Evolutionary conservation across 345 rosid species (phyloP).

Genomic region (Eucalyptus sp.): DNA sequence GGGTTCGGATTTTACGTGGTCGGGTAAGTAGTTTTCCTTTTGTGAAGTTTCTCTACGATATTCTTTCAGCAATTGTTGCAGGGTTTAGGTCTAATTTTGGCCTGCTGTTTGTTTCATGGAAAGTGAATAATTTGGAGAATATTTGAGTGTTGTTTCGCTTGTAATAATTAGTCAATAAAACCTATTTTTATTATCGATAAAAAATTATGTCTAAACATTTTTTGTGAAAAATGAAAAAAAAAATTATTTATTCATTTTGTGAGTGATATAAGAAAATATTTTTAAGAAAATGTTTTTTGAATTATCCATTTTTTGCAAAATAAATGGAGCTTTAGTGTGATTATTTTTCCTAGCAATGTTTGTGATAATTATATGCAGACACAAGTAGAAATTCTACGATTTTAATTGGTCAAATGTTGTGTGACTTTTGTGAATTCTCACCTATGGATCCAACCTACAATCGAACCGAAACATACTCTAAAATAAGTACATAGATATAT

Average conservation of each 20-base stretch:
- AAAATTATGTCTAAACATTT: neutral
- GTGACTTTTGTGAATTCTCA: neutral
- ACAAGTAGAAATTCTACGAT: neutral
- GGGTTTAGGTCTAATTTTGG: neutral
- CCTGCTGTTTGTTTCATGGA: rapidly evolving
- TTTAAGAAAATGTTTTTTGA: too few species aligned
- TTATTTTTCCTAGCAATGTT: neutral
- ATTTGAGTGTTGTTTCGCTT: neutral
- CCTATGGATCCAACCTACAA: neutral
- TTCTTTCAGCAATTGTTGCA: neutral
- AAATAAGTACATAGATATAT: neutral
- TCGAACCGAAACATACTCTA: neutral
- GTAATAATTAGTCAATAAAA: too few species aligned
- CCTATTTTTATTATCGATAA: rapidly evolving
- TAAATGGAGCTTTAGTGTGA: neutral
- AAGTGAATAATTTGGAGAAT: too few species aligned
- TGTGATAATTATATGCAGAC: neutral
- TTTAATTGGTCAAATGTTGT: neutral
- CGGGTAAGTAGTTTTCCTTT: constrained; percentile 10
- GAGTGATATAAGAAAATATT: neutral
- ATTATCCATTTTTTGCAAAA: rapidly evolving
- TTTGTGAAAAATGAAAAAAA: too few species aligned
- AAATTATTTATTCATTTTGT: too few species aligned
- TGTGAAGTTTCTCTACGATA: neutral
- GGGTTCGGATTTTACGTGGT: constrained; percentile 38